These are phyloP conservation scores for Reutealis trisperma DNA, from an alignment of 345 rosid species.

Conservation along the genomic window DNA sequence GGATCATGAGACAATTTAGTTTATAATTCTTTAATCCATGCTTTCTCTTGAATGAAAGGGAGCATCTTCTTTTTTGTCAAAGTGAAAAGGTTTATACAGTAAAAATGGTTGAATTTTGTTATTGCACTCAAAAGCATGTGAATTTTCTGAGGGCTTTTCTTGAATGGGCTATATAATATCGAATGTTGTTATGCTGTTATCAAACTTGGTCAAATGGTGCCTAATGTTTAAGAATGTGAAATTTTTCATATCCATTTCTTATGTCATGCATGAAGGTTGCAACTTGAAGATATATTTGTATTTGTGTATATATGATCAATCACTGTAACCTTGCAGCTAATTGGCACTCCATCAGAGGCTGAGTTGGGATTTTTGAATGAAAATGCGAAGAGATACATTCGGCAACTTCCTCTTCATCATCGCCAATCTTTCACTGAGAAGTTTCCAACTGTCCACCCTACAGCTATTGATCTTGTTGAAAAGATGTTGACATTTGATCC, in stretches of 20 bases:
- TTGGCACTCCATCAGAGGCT: constrained; percentile 86
- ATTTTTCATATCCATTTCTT: not conserved
- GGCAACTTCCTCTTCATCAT: constrained; percentile 51
- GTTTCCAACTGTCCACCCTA: constrained; percentile 65
- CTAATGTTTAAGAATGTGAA: not conserved
- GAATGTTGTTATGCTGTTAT: not conserved
- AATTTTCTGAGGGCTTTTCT: not conserved
- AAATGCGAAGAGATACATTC: constrained; percentile 74
- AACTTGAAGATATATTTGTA: constrained; percentile 8
- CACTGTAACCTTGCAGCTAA: constrained; percentile 50
- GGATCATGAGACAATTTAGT: not conserved
- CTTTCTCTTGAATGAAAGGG: not conserved
- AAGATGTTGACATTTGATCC: constrained; percentile 93
- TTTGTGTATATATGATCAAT: constrained; percentile 2
- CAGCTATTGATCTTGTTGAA: constrained; percentile 81
- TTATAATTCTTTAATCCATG: not conserved
- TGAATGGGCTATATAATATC: not conserved
- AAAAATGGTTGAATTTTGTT: not conserved
- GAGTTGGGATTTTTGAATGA: constrained; percentile 74
- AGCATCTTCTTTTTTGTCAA: not conserved
- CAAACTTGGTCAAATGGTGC: not conserved
- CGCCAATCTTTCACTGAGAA: constrained; percentile 74
- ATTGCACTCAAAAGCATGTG: not conserved
- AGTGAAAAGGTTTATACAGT: not conserved
- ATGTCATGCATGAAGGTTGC: not conserved